Evolutionary conservation across 2,329 filamentous ascomycete genomes (phyloP).

Genomic region (Epichloe sibirici): DNA sequence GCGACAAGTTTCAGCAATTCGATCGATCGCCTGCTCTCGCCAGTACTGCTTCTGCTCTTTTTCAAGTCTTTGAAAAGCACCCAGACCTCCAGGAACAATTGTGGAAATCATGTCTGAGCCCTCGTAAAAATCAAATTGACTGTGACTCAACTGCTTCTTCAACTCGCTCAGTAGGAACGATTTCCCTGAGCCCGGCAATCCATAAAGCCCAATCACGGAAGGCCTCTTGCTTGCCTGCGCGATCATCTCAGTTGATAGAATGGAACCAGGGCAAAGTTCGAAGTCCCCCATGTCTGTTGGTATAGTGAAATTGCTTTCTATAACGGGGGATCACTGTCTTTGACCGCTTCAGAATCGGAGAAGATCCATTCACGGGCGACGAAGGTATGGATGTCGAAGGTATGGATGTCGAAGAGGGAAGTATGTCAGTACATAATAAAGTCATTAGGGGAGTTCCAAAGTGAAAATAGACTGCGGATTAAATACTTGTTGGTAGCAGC

Average conservation of each 20-base stretch:
- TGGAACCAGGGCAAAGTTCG: neutral
- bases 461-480: too few species aligned
- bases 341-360: neutral
- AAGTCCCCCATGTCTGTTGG: neutral
- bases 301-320: neutral
- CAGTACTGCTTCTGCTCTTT: slow-evolving; percentile 23
- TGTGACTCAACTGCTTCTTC: slow-evolving; percentile 18
- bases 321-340: neutral
- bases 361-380: too few species aligned
- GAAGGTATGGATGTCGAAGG: too few species aligned
- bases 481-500: too few species aligned
- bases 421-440: too few species aligned
- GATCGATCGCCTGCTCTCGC: slow-evolving; percentile 33
- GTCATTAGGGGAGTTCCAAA: too few species aligned
- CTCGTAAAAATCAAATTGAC: slow-evolving; percentile 36
- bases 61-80: slow-evolving; percentile 29
- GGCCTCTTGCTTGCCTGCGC: slow-evolving; percentile 16
- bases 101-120: slow-evolving; percentile 35
- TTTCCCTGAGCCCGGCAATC: slow-evolving; percentile 42
- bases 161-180: slow-evolving; percentile 31
- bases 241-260: neutral
- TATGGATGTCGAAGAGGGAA: too few species aligned
- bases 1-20: slow-evolving; percentile 26
- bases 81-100: slow-evolving; percentile 33
- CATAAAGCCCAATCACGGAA: slow-evolving; percentile 40